Base-by-base conservation (phyloP, 2,329 filamentous ascomycete species). In the Fusarium nelsonii region DNA sequence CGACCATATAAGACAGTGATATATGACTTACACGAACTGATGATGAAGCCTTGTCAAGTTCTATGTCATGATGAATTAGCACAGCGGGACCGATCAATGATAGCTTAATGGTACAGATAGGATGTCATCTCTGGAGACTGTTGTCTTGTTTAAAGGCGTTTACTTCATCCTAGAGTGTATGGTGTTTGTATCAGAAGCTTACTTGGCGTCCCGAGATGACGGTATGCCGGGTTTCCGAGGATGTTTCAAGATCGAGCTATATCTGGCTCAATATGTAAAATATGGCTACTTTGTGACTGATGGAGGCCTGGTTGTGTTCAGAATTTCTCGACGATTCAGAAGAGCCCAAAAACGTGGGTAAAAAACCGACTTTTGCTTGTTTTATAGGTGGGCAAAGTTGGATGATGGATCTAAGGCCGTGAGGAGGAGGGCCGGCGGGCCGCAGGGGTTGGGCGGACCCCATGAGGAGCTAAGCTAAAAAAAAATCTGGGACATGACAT, bases 311-410 rank as follows among this genome's bases (percentile, higher is more conserved):
- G 33, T 55, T 75, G 44, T 80, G 82, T 78, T 81, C 82, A 78
- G 68, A 80, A 66, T 58, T 43, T 51, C 57, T 49, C 41, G 78
- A 78, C 81, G 88, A 88, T 80, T 81, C 83, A 74, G 90, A 89
- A 74, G 85, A 92, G 89, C 87, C 87, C 84, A 89, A 88, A 83
- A 85, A 91, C 79, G 82, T 80, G 76, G 79, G 78, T 77, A 72
- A 81, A 81, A 49, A 60, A 30, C 53, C 58, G 26, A 51, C 56
- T 58, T 65, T 34, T 44, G 77, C 73, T 75, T 71, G 74, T 72
- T 74, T 75, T 73, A 68, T 69, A 68, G 73, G 68, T 58, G 73
- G 72, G 73, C 76, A 74, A 75, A 73, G 71, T 76, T 78, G 76
- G 51, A 64, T 74, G 75, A 72, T 76, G 70, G 67, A 65, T 74